Conservation (phyloP, 2,329 filamentous ascomycete genomes). For the Blastomyces parvus region DNA sequence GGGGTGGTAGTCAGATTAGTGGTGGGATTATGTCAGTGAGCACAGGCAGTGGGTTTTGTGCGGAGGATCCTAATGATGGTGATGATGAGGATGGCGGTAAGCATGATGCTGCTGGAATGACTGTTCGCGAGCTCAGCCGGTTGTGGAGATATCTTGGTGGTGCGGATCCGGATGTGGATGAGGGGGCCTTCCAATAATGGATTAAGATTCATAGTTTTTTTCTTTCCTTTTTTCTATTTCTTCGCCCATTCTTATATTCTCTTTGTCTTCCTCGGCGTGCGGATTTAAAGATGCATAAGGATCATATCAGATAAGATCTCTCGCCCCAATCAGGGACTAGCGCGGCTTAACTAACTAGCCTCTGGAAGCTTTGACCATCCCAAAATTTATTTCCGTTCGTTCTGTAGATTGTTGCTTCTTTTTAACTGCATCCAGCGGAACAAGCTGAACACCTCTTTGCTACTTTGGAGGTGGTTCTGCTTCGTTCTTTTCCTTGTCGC, state of each 20-base stretch:
- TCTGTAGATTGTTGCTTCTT: too few relatives aligned
- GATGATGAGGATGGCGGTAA: not conserved
- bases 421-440: not conserved
- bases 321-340: too few relatives aligned
- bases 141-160: slow-evolving; percentile 19
- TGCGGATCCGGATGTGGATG: slow-evolving; percentile 19
- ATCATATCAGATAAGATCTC: not conserved
- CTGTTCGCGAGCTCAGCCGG: slow-evolving; percentile 16
- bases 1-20: not conserved
- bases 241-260: too few relatives aligned
- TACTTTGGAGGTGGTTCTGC: not conserved
- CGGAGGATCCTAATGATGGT: not conserved
- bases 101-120: slow-evolving; percentile 3
- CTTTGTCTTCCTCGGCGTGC: not conserved
- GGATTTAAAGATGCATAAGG: too few relatives aligned
- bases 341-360: too few relatives aligned
- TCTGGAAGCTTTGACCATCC: not conserved
- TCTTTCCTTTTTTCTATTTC: too few relatives aligned
- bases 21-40: not conserved
- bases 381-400: not conserved
- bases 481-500: not conserved
- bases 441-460: not conserved
- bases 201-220: too few relatives aligned
- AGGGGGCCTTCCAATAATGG: too few relatives aligned
- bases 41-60: not conserved